These are phyloP conservation scores for Xylaria scruposa DNA, from an alignment of 495 filamentous ascomycete genomes.

Conservation along the genomic window DNA sequence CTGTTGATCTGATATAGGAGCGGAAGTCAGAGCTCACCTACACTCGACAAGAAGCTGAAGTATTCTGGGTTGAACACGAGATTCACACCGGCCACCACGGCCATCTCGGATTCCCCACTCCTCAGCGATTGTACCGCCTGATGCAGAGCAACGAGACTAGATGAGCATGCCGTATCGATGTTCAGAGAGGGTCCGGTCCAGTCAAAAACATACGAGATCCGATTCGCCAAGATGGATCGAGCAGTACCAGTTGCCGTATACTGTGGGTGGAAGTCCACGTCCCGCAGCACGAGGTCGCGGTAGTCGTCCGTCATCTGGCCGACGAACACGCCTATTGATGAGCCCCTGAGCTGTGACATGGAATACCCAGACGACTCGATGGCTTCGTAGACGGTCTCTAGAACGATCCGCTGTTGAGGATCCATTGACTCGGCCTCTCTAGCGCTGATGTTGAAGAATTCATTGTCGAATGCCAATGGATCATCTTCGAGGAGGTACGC, in stretches of 20 bases:
- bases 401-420: slow-evolving; percentile 56
- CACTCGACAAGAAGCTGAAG: not conserved
- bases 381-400: slow-evolving; percentile 61
- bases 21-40: too few species aligned
- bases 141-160: slow-evolving; percentile 48
- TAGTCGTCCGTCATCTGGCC: slow-evolving; percentile 48
- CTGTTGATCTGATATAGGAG: too few species aligned
- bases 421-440: slow-evolving; percentile 62
- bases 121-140: slow-evolving; percentile 50
- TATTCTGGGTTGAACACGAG: slow-evolving; percentile 36
- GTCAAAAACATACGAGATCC: slow-evolving; percentile 57
- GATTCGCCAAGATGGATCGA: slow-evolving; percentile 51
- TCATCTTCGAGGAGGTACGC: slow-evolving; percentile 57
- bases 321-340: slow-evolving; percentile 46
- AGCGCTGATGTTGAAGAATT: slow-evolving; percentile 61
- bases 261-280: slow-evolving; percentile 32
- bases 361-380: slow-evolving; percentile 58
- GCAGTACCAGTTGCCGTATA: slow-evolving; percentile 39
- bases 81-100: slow-evolving; percentile 50
- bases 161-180: slow-evolving; percentile 57
- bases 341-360: slow-evolving; percentile 30
- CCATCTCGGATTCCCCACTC: slow-evolving; percentile 44
- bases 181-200: slow-evolving; percentile 45
- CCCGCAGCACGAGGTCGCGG: slow-evolving; percentile 43
- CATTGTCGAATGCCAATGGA: slow-evolving; percentile 58